A percentile compares a stretch with the other conserved stretches of the same genome.
These are phyloP conservation scores for Pseudogymnoascus destructans DNA, from an alignment of 2,329 filamentous ascomycete genomes.

Conservation along the genomic window DNA sequence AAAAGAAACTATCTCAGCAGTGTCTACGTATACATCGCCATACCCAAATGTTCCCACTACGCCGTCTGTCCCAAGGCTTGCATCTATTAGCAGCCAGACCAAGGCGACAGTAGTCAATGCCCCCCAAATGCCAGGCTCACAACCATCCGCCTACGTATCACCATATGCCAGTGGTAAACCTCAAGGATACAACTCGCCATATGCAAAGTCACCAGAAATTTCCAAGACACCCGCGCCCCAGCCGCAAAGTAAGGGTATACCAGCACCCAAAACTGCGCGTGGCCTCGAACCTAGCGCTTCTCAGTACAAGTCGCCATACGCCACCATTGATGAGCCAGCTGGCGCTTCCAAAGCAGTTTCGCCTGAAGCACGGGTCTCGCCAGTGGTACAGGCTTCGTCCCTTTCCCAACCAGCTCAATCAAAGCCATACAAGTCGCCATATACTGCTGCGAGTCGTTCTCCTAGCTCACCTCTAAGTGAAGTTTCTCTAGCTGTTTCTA, in stretches of 20 bases:
- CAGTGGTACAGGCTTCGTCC: background rate
- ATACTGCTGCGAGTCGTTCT: conserved; percentile 6
- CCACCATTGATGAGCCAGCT: background rate
- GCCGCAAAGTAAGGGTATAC: background rate
- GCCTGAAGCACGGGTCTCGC: background rate
- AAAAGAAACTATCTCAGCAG: background rate
- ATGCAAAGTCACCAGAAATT: background rate
- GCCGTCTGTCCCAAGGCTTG: background rate
- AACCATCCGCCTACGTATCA: background rate
- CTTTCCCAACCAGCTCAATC: background rate
- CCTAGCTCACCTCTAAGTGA: conserved; percentile 10
- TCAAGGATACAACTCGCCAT: background rate
- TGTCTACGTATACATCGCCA: background rate
- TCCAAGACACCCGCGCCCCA: conserved; percentile 1
- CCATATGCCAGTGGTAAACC: conserved; percentile 4
- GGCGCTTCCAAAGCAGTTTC: background rate
- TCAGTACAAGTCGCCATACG: conserved; percentile 10
- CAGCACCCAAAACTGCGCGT: background rate
- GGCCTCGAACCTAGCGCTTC: background rate
- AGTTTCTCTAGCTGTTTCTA: conserved; percentile 16
- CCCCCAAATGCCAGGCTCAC: background rate
- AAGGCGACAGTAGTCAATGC: background rate
- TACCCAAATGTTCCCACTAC: background rate
- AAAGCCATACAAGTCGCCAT: conserved; percentile 10
- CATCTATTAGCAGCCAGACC: background rate